phyloP scores from a whole-genome alignment of 2,329 filamentous ascomycete species.

The Colletotrichum scovillei region DNA sequence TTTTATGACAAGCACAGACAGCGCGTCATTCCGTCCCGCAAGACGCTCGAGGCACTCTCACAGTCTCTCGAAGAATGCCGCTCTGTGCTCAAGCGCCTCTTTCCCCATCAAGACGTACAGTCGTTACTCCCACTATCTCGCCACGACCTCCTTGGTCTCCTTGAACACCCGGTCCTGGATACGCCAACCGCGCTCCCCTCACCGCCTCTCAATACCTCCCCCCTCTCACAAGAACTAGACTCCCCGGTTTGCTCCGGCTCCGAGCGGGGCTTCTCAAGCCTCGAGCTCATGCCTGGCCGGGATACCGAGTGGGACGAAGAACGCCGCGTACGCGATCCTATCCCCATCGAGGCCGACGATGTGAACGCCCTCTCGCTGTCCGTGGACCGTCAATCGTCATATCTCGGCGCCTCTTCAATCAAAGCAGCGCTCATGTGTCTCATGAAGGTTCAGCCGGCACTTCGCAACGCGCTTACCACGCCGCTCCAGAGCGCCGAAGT shows the following conservation, averaged over 20 bases:
- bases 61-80: slow-evolving; percentile 75
- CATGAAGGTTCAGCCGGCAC: slow-evolving; percentile 63
- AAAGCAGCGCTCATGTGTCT: slow-evolving; percentile 81
- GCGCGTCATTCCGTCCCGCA: slow-evolving; percentile 80
- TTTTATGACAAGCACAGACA: slow-evolving; percentile 85
- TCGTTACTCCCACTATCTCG: slow-evolving; percentile 65
- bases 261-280: slow-evolving; percentile 59
- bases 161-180: slow-evolving; percentile 59
- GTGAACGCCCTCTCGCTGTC: slow-evolving; percentile 67
- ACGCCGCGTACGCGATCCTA: slow-evolving; percentile 62
- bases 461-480: slow-evolving; percentile 57
- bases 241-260: slow-evolving; percentile 62
- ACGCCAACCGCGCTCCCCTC: slow-evolving; percentile 58
- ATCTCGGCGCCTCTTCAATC: slow-evolving; percentile 80
- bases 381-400: slow-evolving; percentile 70
- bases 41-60: slow-evolving; percentile 74
- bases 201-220: slow-evolving; percentile 63
- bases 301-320: slow-evolving; percentile 77
- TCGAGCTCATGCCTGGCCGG: slow-evolving; percentile 77
- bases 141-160: slow-evolving; percentile 68
- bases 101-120: slow-evolving; percentile 66
- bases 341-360: slow-evolving; percentile 73
- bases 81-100: slow-evolving; percentile 70
- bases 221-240: slow-evolving; percentile 58
- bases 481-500: slow-evolving; percentile 60